Conservation (phyloP, 2,329 filamentous ascomycete genomes). For the Penicillium sp. region DNA sequence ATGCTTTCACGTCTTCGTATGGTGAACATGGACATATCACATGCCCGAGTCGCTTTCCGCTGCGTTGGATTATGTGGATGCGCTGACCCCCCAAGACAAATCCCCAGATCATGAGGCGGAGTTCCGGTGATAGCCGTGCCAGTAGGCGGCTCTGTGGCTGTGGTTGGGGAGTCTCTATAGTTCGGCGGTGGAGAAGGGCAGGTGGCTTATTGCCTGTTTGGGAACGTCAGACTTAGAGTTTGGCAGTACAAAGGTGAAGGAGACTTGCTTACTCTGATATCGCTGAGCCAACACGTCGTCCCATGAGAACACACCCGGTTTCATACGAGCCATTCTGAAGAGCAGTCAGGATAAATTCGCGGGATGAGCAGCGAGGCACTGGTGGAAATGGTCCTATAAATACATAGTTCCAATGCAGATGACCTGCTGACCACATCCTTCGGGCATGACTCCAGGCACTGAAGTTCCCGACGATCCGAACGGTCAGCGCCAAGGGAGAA, state of each 20-base stretch:
- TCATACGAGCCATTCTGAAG: constrained; percentile 35
- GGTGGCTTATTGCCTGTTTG: constrained; percentile 33
- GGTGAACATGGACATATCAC: constrained; percentile 29
- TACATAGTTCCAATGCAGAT: neutral
- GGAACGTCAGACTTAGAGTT: constrained; percentile 3
- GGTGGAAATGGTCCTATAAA: neutral
- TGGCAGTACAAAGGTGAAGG: neutral
- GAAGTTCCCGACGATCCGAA: constrained; percentile 17
- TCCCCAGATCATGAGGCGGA: constrained; percentile 42
- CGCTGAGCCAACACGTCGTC: constrained; percentile 43
- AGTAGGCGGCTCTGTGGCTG: constrained; percentile 34
- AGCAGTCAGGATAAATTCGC: neutral
- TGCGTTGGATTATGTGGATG: constrained; percentile 40
- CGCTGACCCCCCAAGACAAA: constrained; percentile 31
- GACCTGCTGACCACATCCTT: constrained; percentile 16
- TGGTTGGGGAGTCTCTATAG: constrained; percentile 7
- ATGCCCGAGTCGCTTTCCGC: constrained; percentile 33
- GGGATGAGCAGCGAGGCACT: neutral
- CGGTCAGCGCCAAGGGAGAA: constrained; percentile 8
- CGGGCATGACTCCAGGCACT: neutral
- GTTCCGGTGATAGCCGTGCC: constrained; percentile 35
- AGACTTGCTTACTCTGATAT: constrained; percentile 37
- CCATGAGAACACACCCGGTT: constrained; percentile 42
- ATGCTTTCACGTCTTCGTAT: neutral
- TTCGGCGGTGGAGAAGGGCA: constrained; percentile 18